Evolutionary conservation across 768 basidiomycete species (phyloP), one percentile per base, ranked within the genome.

Genomic region (Mycena rebaudengoi): DNA sequence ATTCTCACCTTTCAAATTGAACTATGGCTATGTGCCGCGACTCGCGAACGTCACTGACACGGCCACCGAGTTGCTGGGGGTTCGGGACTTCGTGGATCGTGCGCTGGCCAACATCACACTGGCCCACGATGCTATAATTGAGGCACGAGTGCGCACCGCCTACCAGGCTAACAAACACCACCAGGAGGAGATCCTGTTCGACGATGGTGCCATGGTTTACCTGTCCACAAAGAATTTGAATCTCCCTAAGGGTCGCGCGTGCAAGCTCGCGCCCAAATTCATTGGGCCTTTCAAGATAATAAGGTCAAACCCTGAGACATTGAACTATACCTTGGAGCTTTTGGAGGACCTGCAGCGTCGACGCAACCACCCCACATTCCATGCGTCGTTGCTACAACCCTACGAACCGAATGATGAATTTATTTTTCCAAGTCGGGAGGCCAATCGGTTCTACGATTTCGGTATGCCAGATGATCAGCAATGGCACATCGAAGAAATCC

Each of bases 401-500:
- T 53, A 77, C 33, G 51, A 74, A 1, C 67, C 71, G 0, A 77
- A 76, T 26, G 76, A 83, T 65, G 71, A 77, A 23, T 50, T 21
- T 1, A 20, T 76, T 30, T 84, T 84, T 69, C 82, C 80, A 0
- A 65, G 72, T 10, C 50, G 77, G 0, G 46, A 66, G 2, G 52
- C 66, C 0, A 62, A 66, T 4, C 69, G 73, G 23, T 74, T 75
- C 20, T 82, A 81, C 35, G 78, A 82, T 61, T 78, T 81, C 55
- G 75, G 81, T 0, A 62, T 52, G 0, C 56, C 60, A 4, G 67
- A 75, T 7, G 74, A 80, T 3, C 69, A 71, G 1, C 79, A 84
- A 60, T 81, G 73, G 71, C 67, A 75, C 14, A 76, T 84, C 1
- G 77, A 82, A n/a, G n/a, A n/a, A n/a, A n/a, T n/a, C n/a, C n/a